phyloP scores from a whole-genome alignment of 75 land plant species.

The Adiantum capillusveneris region DNA sequence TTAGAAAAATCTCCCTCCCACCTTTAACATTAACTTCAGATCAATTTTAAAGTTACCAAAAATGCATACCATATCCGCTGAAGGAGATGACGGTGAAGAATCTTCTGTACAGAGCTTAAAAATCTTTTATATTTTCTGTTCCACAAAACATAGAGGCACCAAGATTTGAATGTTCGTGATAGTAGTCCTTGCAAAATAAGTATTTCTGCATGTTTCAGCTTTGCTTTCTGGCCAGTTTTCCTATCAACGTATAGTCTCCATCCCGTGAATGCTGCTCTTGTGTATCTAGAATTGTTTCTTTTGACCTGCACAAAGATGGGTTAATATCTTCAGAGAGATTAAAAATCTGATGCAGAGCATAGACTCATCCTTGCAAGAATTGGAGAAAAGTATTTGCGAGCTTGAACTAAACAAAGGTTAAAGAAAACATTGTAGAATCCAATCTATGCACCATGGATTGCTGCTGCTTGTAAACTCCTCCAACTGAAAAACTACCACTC shows the following conservation, averaged over 20 bases:
- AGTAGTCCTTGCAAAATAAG: conserved; percentile 3
- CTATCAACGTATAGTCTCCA: conserved; percentile 20
- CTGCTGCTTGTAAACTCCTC: too few relatives aligned
- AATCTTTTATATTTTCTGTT: conserved; percentile 11
- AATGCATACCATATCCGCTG: conserved; percentile 13
- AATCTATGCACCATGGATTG: too few relatives aligned
- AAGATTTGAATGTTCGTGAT: conserved; percentile 17
- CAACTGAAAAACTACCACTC: too few relatives aligned
- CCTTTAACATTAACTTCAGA: too few relatives aligned
- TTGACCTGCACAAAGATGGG: conserved; percentile 16
- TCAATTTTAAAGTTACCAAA: too few relatives aligned
- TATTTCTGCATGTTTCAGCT: conserved; percentile 8
- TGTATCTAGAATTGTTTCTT: conserved; percentile 20
- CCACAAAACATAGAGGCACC: conserved; percentile 4
- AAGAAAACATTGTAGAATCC: too few relatives aligned
- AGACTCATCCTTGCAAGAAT: too few relatives aligned
- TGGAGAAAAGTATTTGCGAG: too few relatives aligned
- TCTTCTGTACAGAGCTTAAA: conserved; percentile 10
- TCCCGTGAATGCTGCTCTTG: conserved; percentile 23
- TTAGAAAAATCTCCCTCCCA: too few relatives aligned
- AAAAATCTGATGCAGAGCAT: too few relatives aligned
- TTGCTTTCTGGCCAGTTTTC: conserved; percentile 5
- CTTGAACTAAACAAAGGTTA: too few relatives aligned
- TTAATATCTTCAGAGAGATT: too few relatives aligned
- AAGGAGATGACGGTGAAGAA: conserved; percentile 20